Base-by-base conservation (phyloP, 768 basidiomycete species). In the Russula lepida region DNA sequence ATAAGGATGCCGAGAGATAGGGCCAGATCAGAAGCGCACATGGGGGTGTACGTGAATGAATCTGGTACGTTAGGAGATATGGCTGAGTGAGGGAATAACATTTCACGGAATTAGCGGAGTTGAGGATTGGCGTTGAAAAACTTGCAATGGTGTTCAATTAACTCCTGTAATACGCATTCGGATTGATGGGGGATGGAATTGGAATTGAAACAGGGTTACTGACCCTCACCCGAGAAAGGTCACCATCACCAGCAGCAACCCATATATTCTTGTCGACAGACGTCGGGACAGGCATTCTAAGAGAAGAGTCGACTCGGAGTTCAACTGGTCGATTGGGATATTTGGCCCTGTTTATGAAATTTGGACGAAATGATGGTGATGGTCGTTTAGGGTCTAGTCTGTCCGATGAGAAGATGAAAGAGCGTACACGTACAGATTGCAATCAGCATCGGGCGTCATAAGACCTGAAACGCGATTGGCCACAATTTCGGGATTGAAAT, bases 241-340 rank as follows among this genome's bases (percentile, higher is more conserved):
- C 89, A 46, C 94, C 94, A 69, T 97, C 94, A 49, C 84, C 88
- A 0, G 94, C 90, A 48, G 94, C 94, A 37, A 97, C 82, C 94
- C 94, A 97, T 48, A 97, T 86, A 74, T 95, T 95, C 70, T 81
- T 82, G 61, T 70, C 64, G 49, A 52, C 65, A 19, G 52, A 56
- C 23, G 68, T 71, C 17, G 73, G 69, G 32, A 71, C 69, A 21
- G 74, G 73, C 76, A 71, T 72, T 55, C 41, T 15, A 2, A 0
- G 21, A 39, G 12, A 23, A 19, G 12, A 17, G 12, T 48, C 27
- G 9, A 32, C 58, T 27, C n/a, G n/a, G n/a, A n/a, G n/a, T n/a
- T n/a, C n/a, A n/a, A 2, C 6, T 21, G 41, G 9, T 23, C 3
- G 25, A 44, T 27, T 25, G 11, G 7, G 3, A 13, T 64, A 35